Evolutionary conservation across 176 grass and related monocot species (phyloP), one percentile per base, ranked within the genome.

Genomic region (Triticum urartu): DNA sequence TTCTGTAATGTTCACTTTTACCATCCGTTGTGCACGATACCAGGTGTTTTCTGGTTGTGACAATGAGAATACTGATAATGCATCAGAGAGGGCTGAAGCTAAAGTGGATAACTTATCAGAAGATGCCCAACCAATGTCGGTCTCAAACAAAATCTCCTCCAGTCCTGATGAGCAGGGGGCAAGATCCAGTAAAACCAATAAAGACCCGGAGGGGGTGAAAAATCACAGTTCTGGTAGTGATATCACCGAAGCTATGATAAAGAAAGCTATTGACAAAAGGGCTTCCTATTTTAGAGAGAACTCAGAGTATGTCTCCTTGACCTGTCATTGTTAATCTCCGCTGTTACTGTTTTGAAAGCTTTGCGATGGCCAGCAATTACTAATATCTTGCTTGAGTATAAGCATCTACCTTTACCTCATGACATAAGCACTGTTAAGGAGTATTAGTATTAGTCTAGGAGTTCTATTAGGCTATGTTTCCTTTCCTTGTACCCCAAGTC

Each of bases 261-360:
- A 88, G 74, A 88, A 92, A 73, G 90, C 92, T 64, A 84, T 99
- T 21, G 79, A 90, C 45, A 88, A 86, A 78, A 99, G 89, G 73
- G 94, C 85, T 69, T 66, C 79, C 35, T 99, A 88, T 87, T 91
- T 99, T 62, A 93, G 91, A 91, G 80, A 88, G 75, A 86, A 99
- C 90, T 88, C 84, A 83, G 90, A 89, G 97, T 98, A 96, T 88
- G 92, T 95, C 50, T 79, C 68, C 78, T 63, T 21, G 69, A 62
- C 20, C 59, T 75, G 11, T 74, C 6, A 3, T 61, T 84, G 8
- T 45, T 77, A 48, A 79, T 67, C 10, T 60, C n/a, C 48, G 35
- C 22, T 74, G 26, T 39, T 33, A 20, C 64, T 66, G 17, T 62
- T 71, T 43, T 3, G 4, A n/a, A 82, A 83, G 22, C 8, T 15